Evolutionary conservation across 1,139 yeast species (phyloP).

Genomic region (Blastobotrys apis): DNA sequence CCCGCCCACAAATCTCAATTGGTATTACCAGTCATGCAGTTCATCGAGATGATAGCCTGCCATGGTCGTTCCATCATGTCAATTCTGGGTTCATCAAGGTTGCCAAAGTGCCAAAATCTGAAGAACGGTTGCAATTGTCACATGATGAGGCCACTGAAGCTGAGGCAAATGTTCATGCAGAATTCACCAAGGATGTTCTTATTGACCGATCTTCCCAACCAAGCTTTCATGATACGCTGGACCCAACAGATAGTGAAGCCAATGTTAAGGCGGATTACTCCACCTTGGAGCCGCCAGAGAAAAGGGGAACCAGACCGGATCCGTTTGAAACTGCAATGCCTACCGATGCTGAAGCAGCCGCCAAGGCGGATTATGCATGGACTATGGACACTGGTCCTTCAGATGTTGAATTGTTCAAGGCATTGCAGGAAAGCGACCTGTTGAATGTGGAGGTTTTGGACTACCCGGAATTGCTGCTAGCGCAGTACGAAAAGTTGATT

Average conservation of each 20-base stretch:
- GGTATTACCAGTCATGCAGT: constrained; percentile 87
- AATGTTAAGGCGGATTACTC: constrained; percentile 18
- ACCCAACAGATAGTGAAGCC: constrained; percentile 22
- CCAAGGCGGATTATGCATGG: constrained; percentile 20
- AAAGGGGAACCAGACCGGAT: constrained; percentile 13
- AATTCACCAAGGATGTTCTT: constrained; percentile 7
- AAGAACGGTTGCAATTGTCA: constrained; percentile 3
- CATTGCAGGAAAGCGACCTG: constrained; percentile 7
- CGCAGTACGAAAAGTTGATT: constrained; percentile 71
- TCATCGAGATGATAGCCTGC: constrained; percentile 35
- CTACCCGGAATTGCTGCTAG: constrained; percentile 52
- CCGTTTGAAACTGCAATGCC: constrained; percentile 11
- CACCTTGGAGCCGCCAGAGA: not conserved
- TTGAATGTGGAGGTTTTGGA: constrained; percentile 46
- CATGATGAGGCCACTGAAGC: constrained; percentile 16
- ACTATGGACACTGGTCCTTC: not conserved
- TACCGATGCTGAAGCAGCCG: constrained; percentile 19
- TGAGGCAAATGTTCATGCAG: constrained; percentile 22
- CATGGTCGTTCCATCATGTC: constrained; percentile 52
- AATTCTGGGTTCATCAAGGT: constrained; percentile 60
- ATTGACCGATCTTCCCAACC: constrained; percentile 4
- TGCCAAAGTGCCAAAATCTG: constrained; percentile 19
- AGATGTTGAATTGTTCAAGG: not conserved
- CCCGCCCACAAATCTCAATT: constrained; percentile 57
- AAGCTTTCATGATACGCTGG: constrained; percentile 1